Conservation (phyloP, 2,329 filamentous ascomycete species). For the Catunica adiposa region DNA sequence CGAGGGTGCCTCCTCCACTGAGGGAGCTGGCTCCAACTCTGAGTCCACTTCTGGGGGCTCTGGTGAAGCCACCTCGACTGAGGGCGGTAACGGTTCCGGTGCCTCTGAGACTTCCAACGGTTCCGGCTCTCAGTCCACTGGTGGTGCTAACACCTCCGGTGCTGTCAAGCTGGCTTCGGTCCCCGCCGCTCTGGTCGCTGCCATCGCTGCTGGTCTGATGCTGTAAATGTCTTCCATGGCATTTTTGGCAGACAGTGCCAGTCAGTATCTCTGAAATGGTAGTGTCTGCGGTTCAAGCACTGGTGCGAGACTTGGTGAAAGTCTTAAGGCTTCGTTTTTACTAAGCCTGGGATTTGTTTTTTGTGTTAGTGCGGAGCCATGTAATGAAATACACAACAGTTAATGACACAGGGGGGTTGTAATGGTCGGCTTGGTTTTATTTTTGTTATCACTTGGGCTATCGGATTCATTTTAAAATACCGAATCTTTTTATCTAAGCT, state of each 20-base stretch:
- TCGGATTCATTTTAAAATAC: neutral
- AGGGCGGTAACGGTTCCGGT: conserved; percentile 4
- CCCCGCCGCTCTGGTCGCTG: conserved; percentile 28
- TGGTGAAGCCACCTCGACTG: conserved; percentile 18
- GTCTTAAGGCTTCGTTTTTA: conserved; percentile 1
- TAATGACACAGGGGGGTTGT: conserved; percentile 10
- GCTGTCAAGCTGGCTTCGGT: conserved; percentile 30
- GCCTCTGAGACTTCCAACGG: neutral
- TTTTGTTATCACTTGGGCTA: neutral
- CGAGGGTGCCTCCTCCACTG: conserved; percentile 14
- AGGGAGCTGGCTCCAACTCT: conserved; percentile 11
- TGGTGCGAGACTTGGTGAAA: neutral
- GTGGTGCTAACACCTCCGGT: conserved; percentile 16
- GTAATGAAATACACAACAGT: conserved; percentile 8
- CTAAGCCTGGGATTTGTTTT: neutral
- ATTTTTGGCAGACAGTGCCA: neutral
- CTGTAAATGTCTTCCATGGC: conserved; percentile 24
- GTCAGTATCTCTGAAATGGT: too few species aligned
- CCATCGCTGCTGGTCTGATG: conserved; percentile 32
- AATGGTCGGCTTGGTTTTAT: conserved; percentile 7
- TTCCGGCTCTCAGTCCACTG: conserved; percentile 16
- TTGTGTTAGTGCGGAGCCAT: neutral
- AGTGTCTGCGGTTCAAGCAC: neutral
- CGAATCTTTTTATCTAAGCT: too few species aligned
- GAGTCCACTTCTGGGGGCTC: conserved; percentile 11